phyloP scores from a whole-genome alignment of 2,329 filamentous ascomycete genomes.

The Neofusicoccum kwambonambiense region DNA sequence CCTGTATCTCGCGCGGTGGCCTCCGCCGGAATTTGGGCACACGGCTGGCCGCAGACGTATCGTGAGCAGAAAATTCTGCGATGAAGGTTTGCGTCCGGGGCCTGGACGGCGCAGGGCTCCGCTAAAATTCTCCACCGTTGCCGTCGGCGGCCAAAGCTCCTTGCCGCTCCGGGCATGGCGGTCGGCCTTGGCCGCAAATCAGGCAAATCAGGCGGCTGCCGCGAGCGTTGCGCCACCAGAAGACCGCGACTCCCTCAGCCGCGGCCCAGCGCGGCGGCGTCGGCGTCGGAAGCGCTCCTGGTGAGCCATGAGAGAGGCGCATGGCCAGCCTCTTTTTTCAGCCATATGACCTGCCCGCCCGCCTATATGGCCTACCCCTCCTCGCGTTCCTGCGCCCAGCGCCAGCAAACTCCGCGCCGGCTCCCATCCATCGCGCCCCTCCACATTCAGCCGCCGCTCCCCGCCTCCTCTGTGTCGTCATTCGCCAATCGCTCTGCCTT shows the following conservation, averaged over 20 bases:
- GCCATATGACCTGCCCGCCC: not conserved
- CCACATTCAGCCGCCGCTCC: not conserved
- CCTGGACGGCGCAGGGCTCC: not conserved
- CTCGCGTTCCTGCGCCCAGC: not conserved
- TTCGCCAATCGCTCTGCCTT: not conserved
- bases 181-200: slow-evolving; percentile 11
- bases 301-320: not conserved
- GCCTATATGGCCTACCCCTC: not conserved
- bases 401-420: not conserved
- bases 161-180: slow-evolving; percentile 2
- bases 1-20: not conserved
- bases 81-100: not conserved
- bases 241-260: not conserved
- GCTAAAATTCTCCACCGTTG: slow-evolving; percentile 4
- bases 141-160: slow-evolving; percentile 12
- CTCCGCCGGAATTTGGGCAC: not conserved
- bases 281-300: not conserved
- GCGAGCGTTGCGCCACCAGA: not conserved
- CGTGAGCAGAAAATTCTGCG: not conserved
- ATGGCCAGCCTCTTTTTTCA: not conserved
- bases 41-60: no score
- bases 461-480: slow-evolving; percentile 1
- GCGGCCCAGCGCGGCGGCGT: not conserved
- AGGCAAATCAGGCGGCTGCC: slow-evolving; percentile 12
- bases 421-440: not conserved